These are phyloP conservation scores for sunflower (Helianthus annuus) DNA, from an alignment of 129 eudicot genomes.

Conservation along the genomic window HanXRQr2.0-SUNRISE NC_035433.2:94752453-94752952, in stretches of 20 bases:
- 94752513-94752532: constrained; percentile 34
- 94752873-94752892: no score
- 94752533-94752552: constrained; percentile 65
- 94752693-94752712: constrained; percentile 57
- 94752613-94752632: constrained; percentile 68
- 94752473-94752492: constrained; percentile 61
- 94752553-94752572: constrained; percentile 48
- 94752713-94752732: constrained; percentile 42
- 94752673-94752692: constrained; percentile 41
- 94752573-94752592: constrained; percentile 50
- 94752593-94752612: constrained; percentile 50
- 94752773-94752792: no score
- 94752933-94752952: no score
- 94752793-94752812: no score
- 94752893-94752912: no score
- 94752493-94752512: constrained; percentile 85
- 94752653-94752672: constrained; percentile 40
- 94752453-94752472: background rate
- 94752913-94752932: no score
- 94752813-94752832: no score
- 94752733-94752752: constrained; percentile 77
- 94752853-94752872: no score
- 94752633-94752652: constrained; percentile 63
- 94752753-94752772: constrained; percentile 50
- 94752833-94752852: no score